Evolutionary conservation across 176 grass and related monocot species (phyloP).

Genomic region (Avena atlantica): DNA sequence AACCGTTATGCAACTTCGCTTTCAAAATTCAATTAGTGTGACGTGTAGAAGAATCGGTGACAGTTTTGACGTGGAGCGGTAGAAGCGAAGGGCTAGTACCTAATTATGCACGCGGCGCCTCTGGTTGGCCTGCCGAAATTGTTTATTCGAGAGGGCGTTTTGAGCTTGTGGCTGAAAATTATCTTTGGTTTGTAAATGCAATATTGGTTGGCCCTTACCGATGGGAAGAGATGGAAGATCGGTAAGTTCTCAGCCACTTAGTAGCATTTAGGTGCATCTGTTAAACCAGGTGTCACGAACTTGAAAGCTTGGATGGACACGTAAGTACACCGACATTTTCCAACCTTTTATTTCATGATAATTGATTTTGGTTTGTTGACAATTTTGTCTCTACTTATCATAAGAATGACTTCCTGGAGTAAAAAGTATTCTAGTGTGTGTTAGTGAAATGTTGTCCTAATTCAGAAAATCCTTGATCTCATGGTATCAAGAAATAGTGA

Average conservation of each 20-base stretch:
- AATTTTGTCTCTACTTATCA: not conserved
- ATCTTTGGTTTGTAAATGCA: not conserved
- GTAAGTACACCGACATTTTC: too few species aligned
- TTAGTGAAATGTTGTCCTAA: not conserved
- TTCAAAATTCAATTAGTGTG: not conserved
- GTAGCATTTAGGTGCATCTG: not conserved
- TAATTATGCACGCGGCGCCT: not conserved
- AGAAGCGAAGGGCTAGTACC: not conserved
- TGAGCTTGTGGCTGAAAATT: constrained; percentile 26
- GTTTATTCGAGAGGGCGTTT: not conserved
- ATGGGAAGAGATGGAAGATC: not conserved
- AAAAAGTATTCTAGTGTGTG: not conserved
- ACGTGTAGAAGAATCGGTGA: not conserved
- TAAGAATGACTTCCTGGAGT: not conserved
- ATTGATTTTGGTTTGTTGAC: too few species aligned
- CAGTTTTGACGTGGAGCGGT: not conserved
- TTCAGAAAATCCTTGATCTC: too few species aligned
- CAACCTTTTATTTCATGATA: too few species aligned
- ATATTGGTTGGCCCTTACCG: not conserved
- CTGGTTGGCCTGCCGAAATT: not conserved
- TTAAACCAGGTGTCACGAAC: not conserved
- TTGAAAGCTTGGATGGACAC: not conserved
- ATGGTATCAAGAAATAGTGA: too few species aligned
- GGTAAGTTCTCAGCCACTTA: not conserved
- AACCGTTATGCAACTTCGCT: not conserved